phyloP scores from a whole-genome alignment of 495 filamentous ascomycete species.

The Penicillium odoratum region DNA sequence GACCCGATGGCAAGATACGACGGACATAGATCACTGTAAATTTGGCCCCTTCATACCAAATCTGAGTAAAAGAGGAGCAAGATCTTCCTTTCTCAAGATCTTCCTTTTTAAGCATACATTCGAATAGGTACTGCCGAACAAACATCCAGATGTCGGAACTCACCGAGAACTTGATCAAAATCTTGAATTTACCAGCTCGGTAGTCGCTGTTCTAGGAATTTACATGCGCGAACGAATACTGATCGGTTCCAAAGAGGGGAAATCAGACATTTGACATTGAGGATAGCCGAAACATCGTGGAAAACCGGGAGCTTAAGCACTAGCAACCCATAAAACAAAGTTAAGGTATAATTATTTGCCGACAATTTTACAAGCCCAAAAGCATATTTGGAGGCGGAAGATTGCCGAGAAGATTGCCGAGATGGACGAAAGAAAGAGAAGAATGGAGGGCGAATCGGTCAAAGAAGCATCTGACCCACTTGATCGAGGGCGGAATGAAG shows the following conservation, averaged over 20 bases:
- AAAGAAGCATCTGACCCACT: neutral
- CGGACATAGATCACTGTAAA: neutral
- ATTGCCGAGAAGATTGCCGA: neutral
- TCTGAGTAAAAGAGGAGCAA: neutral
- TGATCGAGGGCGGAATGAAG: neutral
- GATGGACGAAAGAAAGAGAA: neutral
- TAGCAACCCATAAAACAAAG: no score
- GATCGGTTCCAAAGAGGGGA: neutral
- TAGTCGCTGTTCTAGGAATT: neutral
- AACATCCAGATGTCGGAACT: neutral
- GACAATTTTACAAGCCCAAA: neutral
- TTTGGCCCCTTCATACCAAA: neutral
- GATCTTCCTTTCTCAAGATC: neutral
- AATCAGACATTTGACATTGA: no score
- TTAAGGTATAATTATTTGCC: no score
- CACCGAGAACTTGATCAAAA: neutral
- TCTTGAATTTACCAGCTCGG: neutral
- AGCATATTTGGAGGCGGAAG: neutral
- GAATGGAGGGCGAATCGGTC: neutral
- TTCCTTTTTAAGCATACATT: neutral
- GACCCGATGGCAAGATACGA: neutral
- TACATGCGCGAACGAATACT: neutral
- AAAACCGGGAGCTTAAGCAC: neutral
- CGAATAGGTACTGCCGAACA: neutral
- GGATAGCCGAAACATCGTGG: neutral